A percentile compares a stretch with the other conserved stretches of the same genome.
These are phyloP conservation scores for Haemoproteus tartakovskyi DNA, from an alignment of 169 alveolate genomes.

Conservation along the genomic window DNA sequence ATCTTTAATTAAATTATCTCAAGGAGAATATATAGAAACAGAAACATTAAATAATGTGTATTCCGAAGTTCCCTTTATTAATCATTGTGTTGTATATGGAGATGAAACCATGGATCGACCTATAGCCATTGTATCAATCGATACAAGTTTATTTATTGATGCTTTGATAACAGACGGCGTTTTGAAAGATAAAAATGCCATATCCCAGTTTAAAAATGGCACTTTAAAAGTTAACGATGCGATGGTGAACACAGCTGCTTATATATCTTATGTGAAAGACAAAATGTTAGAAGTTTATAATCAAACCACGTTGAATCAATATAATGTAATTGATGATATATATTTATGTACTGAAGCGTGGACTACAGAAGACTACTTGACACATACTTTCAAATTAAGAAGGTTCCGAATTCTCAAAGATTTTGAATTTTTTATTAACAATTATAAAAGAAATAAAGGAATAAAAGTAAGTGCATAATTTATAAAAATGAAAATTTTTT, in stretches of 20 bases:
- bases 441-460: no score
- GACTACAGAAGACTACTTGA: constrained; percentile 26
- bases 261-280: constrained; percentile 13
- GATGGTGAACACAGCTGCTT: neutral
- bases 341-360: constrained; percentile 15
- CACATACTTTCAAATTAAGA: constrained; percentile 26
- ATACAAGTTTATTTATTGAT: constrained; percentile 14
- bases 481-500: no score
- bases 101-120: constrained; percentile 59
- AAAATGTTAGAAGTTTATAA: constrained; percentile 24
- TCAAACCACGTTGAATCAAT: constrained; percentile 12
- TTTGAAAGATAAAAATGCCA: neutral
- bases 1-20: constrained; percentile 91
- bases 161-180: constrained; percentile 4
- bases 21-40: constrained; percentile 92
- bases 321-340: constrained; percentile 9
- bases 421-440: constrained; percentile 6
- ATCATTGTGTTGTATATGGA: constrained; percentile 47
- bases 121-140: constrained; percentile 15
- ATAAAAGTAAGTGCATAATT: no score
- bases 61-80: constrained; percentile 10
- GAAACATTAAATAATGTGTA: constrained; percentile 23
- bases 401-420: constrained; percentile 22
- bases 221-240: constrained; percentile 13
- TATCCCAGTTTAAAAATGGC: neutral